Conservation (phyloP, 176 grass and related monocot species). For the Oryza glaberrima region DNA sequence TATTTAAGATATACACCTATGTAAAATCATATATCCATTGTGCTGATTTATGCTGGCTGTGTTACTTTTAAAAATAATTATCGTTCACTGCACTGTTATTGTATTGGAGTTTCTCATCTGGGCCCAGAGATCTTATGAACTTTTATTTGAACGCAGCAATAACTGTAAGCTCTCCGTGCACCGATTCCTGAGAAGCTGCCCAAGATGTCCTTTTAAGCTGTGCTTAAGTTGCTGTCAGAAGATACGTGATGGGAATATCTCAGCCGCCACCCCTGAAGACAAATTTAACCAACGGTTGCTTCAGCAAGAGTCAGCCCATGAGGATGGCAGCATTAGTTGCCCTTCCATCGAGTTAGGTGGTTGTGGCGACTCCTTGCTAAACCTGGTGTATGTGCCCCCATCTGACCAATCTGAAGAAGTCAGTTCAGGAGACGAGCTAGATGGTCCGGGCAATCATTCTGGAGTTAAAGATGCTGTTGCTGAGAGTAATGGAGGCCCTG, state of each 20-base stretch:
- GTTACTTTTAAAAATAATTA: neutral
- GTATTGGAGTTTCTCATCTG: constrained; percentile 31
- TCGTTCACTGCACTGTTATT: constrained; percentile 27
- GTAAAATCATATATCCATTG: constrained; percentile 3
- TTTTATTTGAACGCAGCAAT: constrained; percentile 66
- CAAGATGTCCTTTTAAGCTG: constrained; percentile 75
- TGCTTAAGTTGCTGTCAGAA: constrained; percentile 88
- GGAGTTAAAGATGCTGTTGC: constrained; percentile 51
- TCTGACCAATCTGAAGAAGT: constrained; percentile 58
- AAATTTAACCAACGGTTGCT: constrained; percentile 53
- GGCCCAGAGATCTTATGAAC: neutral
- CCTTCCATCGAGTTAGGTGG: constrained; percentile 88
- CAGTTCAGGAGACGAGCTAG: constrained; percentile 51
- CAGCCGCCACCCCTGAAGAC: constrained; percentile 49
- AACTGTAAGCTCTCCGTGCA: constrained; percentile 58
- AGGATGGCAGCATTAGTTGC: constrained; percentile 69
- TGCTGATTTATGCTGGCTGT: neutral
- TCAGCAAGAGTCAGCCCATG: constrained; percentile 63
- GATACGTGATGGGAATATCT: constrained; percentile 57
- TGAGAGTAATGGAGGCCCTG: constrained; percentile 58
- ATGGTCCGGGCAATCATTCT: constrained; percentile 58
- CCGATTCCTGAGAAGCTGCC: constrained; percentile 76
- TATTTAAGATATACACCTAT: constrained; percentile 5
- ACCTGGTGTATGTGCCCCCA: constrained; percentile 61
- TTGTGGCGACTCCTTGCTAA: constrained; percentile 67